phyloP scores from a whole-genome alignment of 2,329 filamentous ascomycete species.

The Fusarium sp. region DNA sequence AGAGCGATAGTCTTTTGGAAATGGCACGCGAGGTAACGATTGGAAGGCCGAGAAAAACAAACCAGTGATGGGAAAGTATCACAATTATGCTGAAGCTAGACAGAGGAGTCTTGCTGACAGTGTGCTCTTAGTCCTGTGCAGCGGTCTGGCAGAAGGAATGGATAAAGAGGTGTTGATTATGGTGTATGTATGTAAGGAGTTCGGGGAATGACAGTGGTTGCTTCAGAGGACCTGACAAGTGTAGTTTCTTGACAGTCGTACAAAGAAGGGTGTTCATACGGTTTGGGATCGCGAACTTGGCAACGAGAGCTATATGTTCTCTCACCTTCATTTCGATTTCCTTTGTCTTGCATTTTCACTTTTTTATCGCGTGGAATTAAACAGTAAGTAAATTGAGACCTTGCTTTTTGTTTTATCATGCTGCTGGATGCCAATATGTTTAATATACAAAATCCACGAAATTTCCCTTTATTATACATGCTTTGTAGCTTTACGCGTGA shows the following conservation, averaged over 20 bases:
- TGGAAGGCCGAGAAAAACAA: not conserved
- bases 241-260: not conserved
- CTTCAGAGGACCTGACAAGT: not conserved
- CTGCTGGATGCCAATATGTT: too few species aligned
- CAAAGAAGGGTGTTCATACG: not conserved
- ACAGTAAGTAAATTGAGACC: too few species aligned
- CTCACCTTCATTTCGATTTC: accelerated
- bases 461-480: too few species aligned
- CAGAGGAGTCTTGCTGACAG: accelerated
- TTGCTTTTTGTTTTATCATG: too few species aligned
- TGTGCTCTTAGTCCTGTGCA: accelerated
- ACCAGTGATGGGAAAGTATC: accelerated
- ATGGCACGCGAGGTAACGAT: accelerated
- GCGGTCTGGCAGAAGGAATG: accelerated
- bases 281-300: accelerated
- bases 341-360: not conserved
- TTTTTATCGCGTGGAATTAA: too few species aligned
- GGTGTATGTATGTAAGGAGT: accelerated
- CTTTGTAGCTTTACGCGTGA: too few species aligned
- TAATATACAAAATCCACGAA: too few species aligned
- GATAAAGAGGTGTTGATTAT: accelerated
- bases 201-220: accelerated
- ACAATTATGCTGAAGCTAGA: accelerated
- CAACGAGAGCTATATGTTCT: not conserved
- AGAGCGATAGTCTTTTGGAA: accelerated